Conservation (phyloP, 371 early-diverging fungal genomes). For the Mortierella polycephala region DNA sequence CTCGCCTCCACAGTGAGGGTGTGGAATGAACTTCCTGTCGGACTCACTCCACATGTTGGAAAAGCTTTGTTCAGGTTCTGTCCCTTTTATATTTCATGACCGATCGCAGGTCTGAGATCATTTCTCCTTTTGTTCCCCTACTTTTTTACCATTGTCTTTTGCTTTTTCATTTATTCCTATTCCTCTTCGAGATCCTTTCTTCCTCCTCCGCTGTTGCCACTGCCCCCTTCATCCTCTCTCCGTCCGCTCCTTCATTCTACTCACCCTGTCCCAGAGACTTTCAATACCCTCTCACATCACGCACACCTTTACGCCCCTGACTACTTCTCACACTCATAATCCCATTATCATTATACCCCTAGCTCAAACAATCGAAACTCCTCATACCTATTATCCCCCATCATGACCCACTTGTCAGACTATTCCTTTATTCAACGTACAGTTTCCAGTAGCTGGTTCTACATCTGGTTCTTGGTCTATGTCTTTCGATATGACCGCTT, state of each 20-base stretch:
- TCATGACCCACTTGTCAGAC: slow-evolving; percentile 36
- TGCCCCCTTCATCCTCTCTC: background rate
- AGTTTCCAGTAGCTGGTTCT: slow-evolving; percentile 29
- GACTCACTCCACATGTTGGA: too few species aligned
- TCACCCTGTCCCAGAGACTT: too few species aligned
- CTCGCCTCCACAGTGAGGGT: too few species aligned
- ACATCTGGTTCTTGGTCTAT: slow-evolving; percentile 34
- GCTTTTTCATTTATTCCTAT: too few species aligned
- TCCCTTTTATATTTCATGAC: too few species aligned
- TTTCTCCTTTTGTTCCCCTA: too few species aligned
- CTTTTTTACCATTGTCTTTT: too few species aligned
- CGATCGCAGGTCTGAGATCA: too few species aligned
- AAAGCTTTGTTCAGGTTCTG: too few species aligned
- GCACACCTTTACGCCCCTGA: background rate
- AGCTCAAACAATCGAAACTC: background rate
- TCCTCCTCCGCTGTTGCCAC: too few species aligned
- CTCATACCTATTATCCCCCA: background rate
- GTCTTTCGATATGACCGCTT: slow-evolving; percentile 34
- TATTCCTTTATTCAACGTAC: slow-evolving; percentile 27
- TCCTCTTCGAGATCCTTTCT: too few species aligned
- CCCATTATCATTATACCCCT: background rate
- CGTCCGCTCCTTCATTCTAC: background rate
- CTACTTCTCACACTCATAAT: background rate
- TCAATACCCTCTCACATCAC: background rate
- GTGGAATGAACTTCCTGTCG: too few species aligned